A percentile compares a stretch with the other conserved stretches of the same genome.
Evolutionary conservation across 169 alveolate species (phyloP).

Genomic region (Blepharisma undulans): DNA sequence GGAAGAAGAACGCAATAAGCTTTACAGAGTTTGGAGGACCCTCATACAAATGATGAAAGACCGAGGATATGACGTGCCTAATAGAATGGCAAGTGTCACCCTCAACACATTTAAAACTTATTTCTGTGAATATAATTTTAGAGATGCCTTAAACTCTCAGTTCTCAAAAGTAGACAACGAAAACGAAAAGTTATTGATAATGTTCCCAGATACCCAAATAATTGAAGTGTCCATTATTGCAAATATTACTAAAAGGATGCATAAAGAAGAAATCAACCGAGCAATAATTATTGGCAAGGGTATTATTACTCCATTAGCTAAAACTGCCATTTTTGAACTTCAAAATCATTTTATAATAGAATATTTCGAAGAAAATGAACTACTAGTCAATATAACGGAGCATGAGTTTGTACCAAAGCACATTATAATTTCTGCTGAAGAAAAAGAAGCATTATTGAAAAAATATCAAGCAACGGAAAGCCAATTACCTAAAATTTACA

Average conservation of each 20-base stretch:
- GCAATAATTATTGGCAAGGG: constrained; percentile 67
- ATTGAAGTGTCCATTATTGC: constrained; percentile 48
- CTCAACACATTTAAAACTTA: constrained; percentile 34
- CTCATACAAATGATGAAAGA: constrained; percentile 69
- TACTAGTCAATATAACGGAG: constrained; percentile 94
- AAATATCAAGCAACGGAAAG: constrained; percentile 93
- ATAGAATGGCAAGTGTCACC: constrained; percentile 12
- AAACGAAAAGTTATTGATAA: constrained; percentile 42
- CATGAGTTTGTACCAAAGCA: constrained; percentile 98
- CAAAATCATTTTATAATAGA: constrained; percentile 55
- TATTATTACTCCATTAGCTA: constrained; percentile 59
- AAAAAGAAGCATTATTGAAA: constrained; percentile 89
- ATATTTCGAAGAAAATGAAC: constrained; percentile 63
- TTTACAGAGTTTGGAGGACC: constrained; percentile 72
- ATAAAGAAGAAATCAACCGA: constrained; percentile 37
- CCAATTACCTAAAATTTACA: constrained; percentile 95
- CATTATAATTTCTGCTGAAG: constrained; percentile 92
- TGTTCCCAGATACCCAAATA: constrained; percentile 61
- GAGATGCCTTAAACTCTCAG: constrained; percentile 27
- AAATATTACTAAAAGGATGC: constrained; percentile 49
- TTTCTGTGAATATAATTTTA: not conserved
- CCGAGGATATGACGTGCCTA: constrained; percentile 61
- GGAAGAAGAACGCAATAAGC: constrained; percentile 54
- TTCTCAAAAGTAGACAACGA: constrained; percentile 30
- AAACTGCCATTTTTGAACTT: constrained; percentile 52